Conservation (phyloP, 352 stramenopile species). For the Pythium catenulatum region DNA sequence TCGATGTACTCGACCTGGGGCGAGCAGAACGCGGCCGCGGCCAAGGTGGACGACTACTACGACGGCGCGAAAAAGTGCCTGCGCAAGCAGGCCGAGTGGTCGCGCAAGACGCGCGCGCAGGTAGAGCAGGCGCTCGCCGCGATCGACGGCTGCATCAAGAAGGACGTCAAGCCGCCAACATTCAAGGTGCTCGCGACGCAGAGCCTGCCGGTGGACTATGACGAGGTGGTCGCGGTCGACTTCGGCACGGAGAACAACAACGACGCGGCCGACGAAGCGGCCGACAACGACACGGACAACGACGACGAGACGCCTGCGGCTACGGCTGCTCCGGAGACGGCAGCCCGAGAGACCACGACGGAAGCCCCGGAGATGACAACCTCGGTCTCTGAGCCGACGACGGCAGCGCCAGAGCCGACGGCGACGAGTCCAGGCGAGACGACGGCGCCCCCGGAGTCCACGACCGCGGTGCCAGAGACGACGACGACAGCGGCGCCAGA, state of each 20-base stretch:
- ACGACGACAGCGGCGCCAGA: no score
- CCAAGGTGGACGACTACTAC: constrained; percentile 26
- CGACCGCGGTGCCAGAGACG: no score
- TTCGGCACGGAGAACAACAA: background rate
- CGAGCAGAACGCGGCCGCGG: background rate
- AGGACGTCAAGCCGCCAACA: background rate
- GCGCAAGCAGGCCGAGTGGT: background rate
- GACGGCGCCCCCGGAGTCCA: no score
- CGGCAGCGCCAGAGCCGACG: no score
- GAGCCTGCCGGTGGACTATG: background rate
- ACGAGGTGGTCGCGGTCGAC: background rate
- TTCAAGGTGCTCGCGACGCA: constrained; percentile 3
- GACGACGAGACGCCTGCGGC: background rate
- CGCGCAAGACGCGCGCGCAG: background rate
- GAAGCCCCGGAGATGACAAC: no score
- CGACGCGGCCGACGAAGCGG: background rate
- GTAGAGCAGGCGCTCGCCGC: background rate
- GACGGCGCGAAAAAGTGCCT: constrained; percentile 19
- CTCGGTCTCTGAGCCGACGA: no score
- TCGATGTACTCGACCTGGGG: background rate
- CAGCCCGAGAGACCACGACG: no score
- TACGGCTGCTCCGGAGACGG: background rate
- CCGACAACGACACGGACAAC: background rate
- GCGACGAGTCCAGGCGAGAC: no score
- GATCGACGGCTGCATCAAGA: constrained; percentile 2